These are phyloP conservation scores for Cokeromyces recurvatus DNA, from an alignment of 371 early-diverging fungal species.

Conservation along the genomic window DNA sequence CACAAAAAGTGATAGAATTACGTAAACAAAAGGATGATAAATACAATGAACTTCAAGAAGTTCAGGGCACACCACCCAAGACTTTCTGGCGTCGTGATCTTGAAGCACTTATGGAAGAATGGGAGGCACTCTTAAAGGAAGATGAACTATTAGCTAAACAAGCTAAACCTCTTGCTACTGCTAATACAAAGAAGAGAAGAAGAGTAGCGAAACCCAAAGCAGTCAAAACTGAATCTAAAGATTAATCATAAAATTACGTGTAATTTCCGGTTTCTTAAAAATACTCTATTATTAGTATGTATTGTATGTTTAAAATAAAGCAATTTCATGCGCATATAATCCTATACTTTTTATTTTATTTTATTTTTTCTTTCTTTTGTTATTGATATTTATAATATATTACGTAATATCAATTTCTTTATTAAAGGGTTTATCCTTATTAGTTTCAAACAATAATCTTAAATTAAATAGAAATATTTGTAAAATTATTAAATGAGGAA, in stretches of 20 bases:
- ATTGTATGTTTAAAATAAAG: too few species aligned
- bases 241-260: too few species aligned
- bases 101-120: conserved; percentile 67
- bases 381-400: too few species aligned
- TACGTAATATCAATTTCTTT: too few species aligned
- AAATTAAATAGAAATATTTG: too few species aligned
- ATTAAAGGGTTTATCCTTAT: too few species aligned
- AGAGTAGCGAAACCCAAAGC: conserved; percentile 12
- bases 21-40: conserved; percentile 70
- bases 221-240: background rate
- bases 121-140: conserved; percentile 52
- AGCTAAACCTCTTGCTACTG: conserved; percentile 24
- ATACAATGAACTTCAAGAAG: conserved; percentile 62
- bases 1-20: conserved; percentile 86
- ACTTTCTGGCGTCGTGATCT: conserved; percentile 95
- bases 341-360: too few species aligned
- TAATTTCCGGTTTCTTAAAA: too few species aligned
- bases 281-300: too few species aligned
- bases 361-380: too few species aligned
- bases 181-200: conserved; percentile 10
- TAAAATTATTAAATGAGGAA: too few species aligned
- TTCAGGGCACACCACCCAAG: conserved; percentile 67
- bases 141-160: conserved; percentile 22
- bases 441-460: too few species aligned
- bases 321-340: background rate